Evolutionary conservation across 208 protist genomes (phyloP).

Genomic region (Blastocrithidia nonstop): DNA sequence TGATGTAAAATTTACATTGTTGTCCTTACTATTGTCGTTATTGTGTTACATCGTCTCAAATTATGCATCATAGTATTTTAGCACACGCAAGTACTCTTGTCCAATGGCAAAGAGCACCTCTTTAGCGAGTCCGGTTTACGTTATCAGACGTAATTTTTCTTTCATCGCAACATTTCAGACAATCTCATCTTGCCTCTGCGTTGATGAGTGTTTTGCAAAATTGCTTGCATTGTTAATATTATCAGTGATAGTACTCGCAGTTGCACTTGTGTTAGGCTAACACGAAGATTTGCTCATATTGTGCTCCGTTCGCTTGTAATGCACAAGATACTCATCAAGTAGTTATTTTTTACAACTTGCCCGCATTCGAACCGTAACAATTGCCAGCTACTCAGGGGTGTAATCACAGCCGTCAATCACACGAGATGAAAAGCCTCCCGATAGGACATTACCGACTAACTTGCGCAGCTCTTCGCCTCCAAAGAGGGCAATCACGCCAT

Average conservation of each 20-base stretch:
- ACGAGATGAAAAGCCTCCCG: conserved; percentile 59
- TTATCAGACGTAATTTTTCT: conserved; percentile 20
- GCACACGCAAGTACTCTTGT: conserved; percentile 45
- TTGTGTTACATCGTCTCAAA: background rate
- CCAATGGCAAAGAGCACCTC: conserved; percentile 60
- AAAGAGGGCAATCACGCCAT: conserved; percentile 57
- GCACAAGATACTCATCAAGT: conserved; percentile 24
- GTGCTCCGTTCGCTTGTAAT: conserved; percentile 11
- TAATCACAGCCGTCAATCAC: conserved; percentile 70
- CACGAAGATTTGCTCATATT: background rate
- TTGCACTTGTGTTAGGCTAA: no score
- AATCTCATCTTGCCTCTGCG: background rate
- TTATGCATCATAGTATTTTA: conserved; percentile 32
- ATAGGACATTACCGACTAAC: conserved; percentile 48
- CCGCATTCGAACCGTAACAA: conserved; percentile 36
- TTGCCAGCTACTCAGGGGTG: conserved; percentile 55
- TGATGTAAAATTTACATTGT: no score
- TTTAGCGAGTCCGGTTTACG: conserved; percentile 49
- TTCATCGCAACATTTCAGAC: conserved; percentile 10
- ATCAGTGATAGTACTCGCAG: no score
- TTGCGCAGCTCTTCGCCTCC: conserved; percentile 41
- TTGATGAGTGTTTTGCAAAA: background rate
- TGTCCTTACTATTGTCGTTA: background rate
- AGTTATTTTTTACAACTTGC: conserved; percentile 55
- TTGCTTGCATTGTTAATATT: background rate